phyloP scores from a whole-genome alignment of 2,329 filamentous ascomycete genomes.

The Berkeleyomyces rouxiae region DNA sequence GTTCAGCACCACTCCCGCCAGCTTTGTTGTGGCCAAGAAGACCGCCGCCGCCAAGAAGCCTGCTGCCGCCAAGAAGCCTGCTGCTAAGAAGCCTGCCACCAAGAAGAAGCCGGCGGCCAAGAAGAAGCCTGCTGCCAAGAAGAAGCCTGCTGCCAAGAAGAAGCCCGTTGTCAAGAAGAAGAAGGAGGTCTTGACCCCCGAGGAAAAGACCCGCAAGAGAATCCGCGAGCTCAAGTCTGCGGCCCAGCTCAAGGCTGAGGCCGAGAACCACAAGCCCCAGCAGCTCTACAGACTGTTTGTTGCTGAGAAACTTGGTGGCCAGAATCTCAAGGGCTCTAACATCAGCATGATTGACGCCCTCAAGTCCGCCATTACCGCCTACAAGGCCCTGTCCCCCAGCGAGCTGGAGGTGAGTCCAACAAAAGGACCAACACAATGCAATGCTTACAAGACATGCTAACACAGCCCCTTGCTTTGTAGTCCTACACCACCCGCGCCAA shows the following conservation, averaged over 20 bases:
- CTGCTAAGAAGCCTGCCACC: conserved; percentile 8
- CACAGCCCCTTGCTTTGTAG: conserved; percentile 18
- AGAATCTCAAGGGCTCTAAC: background rate
- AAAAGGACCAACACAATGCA: background rate
- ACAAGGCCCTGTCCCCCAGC: conserved; percentile 24
- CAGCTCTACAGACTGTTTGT: conserved; percentile 24
- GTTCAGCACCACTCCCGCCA: conserved; percentile 2
- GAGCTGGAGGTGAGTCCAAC: conserved; percentile 29
- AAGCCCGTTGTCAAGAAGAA: conserved; percentile 15
- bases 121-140: conserved; percentile 16
- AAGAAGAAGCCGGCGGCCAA: conserved; percentile 17
- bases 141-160: conserved; percentile 18
- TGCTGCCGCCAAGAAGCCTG: background rate
- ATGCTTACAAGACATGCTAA: background rate
- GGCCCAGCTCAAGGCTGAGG: background rate
- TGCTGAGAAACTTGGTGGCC: conserved; percentile 19
- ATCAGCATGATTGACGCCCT: conserved; percentile 16
- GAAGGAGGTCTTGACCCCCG: conserved; percentile 23
- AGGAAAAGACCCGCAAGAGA: conserved; percentile 20
- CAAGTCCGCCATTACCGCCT: conserved; percentile 20
- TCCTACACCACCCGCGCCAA: conserved; percentile 21
- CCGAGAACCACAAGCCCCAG: conserved; percentile 16
- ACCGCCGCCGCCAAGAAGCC: background rate
- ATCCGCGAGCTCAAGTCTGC: background rate
- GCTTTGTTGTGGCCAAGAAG: background rate